Base-by-base conservation (phyloP, 352 stramenopile species). In the Pythium myriotylum region DNA sequence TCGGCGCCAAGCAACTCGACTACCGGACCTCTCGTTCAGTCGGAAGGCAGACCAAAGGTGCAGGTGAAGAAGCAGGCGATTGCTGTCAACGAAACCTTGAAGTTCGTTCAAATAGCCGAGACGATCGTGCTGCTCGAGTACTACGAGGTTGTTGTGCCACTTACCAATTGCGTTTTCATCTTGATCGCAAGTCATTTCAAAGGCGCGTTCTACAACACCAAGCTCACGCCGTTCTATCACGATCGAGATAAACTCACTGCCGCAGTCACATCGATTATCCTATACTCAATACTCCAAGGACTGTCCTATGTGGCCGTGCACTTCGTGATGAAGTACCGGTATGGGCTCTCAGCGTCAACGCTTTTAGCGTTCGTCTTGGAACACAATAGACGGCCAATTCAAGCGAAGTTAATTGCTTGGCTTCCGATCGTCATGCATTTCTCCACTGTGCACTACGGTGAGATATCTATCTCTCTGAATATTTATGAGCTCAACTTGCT, bases 121-220 rank as follows among this genome's bases (percentile, higher is more conserved):
- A 50, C 48, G n/a, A 48, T 66, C 20, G 33, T 66, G 6, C 58
- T 66, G 4, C 32, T 66, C 27, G 58, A 66, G 48, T 66, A 66
- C 32, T 59, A 56, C 13, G 58, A 66, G 43, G 58, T 66, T 3
- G 46, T 54, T 17, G 51, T 66, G n/a, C 58, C 58, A 7, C n/a
- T 66, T 12, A 20, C 49, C 19, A 66, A 66, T 43, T 52, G 39
- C 14, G 26, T 54, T 13, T 66, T 59, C 48, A 23, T 66, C 32
- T 26, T 27, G 16, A 19, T 64, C 23, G 35, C 46, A 3, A 24
- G 46, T 3, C 46, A 19, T 16, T 51, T 64, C 17, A 20, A 43
- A 24, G 23, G 46, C 1, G 46, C 57, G 7, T 24, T 24, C 8
- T 64, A 55, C 57, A 64, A 64, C 47, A 19, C 46, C 9, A 37